Conservation (phyloP, 257 asterid species). For the Solanum pinnatisectum region DNA sequence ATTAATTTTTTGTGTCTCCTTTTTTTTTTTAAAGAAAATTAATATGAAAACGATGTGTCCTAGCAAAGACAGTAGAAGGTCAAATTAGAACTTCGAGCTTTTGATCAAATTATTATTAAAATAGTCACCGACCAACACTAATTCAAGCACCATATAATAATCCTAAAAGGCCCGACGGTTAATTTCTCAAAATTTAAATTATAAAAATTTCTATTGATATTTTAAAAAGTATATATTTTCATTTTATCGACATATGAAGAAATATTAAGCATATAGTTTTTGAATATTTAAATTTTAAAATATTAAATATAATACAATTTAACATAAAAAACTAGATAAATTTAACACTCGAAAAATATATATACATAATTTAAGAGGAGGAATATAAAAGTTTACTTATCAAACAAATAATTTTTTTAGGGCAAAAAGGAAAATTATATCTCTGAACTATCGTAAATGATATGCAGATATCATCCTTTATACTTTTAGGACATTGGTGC, state of each 20-base stretch:
- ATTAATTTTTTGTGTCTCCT: too few species aligned
- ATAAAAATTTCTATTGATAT: too few species aligned
- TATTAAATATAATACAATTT: background rate
- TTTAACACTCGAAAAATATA: background rate
- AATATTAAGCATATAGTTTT: too few species aligned
- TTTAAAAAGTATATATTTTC: background rate
- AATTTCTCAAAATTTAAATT: too few species aligned
- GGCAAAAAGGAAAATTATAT: too few species aligned
- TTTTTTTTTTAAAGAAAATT: background rate
- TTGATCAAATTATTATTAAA: background rate
- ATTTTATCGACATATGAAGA: background rate
- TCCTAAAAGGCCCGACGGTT: background rate
- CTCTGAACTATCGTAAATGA: too few species aligned
- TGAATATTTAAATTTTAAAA: too few species aligned
- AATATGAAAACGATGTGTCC: background rate
- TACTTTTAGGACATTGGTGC: too few species aligned
- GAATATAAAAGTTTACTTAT: background rate
- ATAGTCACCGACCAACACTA: background rate
- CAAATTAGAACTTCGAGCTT: background rate
- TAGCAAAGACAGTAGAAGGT: background rate
- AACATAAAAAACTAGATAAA: background rate
- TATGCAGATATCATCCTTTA: too few species aligned
- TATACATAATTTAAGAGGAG: background rate
- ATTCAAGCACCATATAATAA: background rate
- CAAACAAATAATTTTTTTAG: background rate